phyloP scores from a whole-genome alignment of 371 early-diverging fungal species.

The Apophysomyces ossiformis region DNA sequence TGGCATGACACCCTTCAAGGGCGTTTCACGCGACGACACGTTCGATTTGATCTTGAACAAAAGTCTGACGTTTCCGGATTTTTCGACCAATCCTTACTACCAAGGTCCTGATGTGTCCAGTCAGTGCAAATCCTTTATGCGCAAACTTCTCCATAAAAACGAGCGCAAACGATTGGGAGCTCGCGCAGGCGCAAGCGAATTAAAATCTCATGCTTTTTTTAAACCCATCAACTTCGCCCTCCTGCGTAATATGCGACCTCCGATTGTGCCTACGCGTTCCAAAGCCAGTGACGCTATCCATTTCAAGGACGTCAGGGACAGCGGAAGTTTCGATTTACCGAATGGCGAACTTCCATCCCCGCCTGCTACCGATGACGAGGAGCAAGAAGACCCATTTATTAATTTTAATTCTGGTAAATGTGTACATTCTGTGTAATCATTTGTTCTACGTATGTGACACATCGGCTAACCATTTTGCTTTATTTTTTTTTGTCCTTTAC shows the following conservation, averaged over 20 bases:
- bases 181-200: constrained; percentile 90
- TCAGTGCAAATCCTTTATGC: constrained; percentile 77
- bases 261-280: constrained; percentile 78
- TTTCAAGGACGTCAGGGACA: constrained; percentile 67
- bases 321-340: constrained; percentile 59
- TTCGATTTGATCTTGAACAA: constrained; percentile 81
- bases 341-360: constrained; percentile 25
- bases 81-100: constrained; percentile 29
- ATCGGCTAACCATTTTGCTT: neutral
- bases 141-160: constrained; percentile 83
- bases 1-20: constrained; percentile 94
- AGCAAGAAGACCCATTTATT: constrained; percentile 59
- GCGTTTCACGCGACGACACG: constrained; percentile 81
- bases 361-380: constrained; percentile 28
- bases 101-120: constrained; percentile 35
- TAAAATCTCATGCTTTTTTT: constrained; percentile 95
- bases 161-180: constrained; percentile 87
- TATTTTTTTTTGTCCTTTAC: neutral
- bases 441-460: neutral
- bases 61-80: constrained; percentile 73
- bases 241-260: constrained; percentile 84
- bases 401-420: constrained; percentile 67
- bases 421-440: neutral
- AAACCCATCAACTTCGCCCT: constrained; percentile 91
- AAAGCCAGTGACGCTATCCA: constrained; percentile 61